These are phyloP conservation scores for Macrophomina tecta DNA, from an alignment of 2,329 filamentous ascomycete genomes.

Conservation along the genomic window DNA sequence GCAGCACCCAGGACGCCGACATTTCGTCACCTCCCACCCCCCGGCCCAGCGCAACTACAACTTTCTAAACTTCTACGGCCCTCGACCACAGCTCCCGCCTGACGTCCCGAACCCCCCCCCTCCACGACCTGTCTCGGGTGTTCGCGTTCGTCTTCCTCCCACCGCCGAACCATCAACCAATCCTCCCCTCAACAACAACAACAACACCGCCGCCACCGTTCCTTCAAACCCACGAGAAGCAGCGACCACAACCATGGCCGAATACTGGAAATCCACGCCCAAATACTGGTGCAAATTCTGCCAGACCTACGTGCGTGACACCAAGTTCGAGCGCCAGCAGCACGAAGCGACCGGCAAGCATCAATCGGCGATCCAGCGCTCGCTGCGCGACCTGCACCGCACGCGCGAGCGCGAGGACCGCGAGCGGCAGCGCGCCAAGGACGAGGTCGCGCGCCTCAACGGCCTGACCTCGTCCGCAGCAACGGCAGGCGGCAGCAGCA, in stretches of 20 bases:
- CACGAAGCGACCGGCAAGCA: slow-evolving; percentile 88
- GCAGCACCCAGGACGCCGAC: neutral
- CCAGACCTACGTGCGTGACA: slow-evolving; percentile 87
- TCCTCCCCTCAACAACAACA: too few species aligned
- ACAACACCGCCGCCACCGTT: neutral
- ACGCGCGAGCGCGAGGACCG: slow-evolving; percentile 79
- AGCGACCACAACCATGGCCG: slow-evolving; percentile 69
- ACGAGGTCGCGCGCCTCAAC: slow-evolving; percentile 85
- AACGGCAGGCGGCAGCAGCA: slow-evolving; percentile 31
- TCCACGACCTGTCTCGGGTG: too few species aligned
- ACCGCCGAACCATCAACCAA: neutral
- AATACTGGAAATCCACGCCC: slow-evolving; percentile 98
- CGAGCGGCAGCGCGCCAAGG: slow-evolving; percentile 80
- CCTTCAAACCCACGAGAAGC: neutral
- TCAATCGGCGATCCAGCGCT: slow-evolving; percentile 85
- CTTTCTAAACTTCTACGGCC: neutral
- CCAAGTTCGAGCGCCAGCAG: slow-evolving; percentile 84
- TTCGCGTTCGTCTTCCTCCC: too few species aligned
- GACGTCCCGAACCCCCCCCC: too few species aligned
- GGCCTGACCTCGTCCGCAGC: slow-evolving; percentile 64
- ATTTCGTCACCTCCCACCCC: slow-evolving; percentile 22
- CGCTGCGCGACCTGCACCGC: slow-evolving; percentile 86
- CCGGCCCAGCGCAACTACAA: neutral
- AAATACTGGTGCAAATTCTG: slow-evolving; percentile 99
- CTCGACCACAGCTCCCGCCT: neutral